Evolutionary conservation across 2,329 filamentous ascomycete genomes (phyloP).

Genomic region (Botryosphaeria agaves): DNA sequence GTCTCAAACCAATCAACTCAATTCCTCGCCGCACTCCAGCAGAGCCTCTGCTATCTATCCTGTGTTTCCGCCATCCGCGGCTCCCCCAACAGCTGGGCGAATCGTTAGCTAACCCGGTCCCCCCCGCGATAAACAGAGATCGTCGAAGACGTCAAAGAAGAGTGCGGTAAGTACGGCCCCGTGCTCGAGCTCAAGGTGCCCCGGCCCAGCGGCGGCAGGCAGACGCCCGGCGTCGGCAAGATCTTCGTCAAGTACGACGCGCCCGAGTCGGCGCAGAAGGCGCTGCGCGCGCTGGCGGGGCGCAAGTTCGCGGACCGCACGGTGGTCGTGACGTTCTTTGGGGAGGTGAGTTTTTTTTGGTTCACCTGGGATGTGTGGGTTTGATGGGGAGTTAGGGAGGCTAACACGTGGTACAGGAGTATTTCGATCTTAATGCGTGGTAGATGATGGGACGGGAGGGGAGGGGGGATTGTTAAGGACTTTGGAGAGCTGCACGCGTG

Average conservation of each 20-base stretch:
- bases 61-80: not conserved
- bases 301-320: conserved; percentile 93
- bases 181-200: conserved; percentile 87
- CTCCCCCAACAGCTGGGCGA: conserved; percentile 1
- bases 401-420: conserved; percentile 66
- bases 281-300: conserved; percentile 76
- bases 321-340: conserved; percentile 91
- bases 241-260: conserved; percentile 91
- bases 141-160: conserved; percentile 79
- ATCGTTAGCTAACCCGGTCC: conserved; percentile 17
- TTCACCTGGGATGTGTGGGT: too few species aligned
- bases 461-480: too few species aligned
- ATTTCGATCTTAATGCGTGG: conserved; percentile 86
- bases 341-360: conserved; percentile 49
- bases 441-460: conserved; percentile 33
- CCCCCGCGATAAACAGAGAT: conserved; percentile 89
- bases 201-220: conserved; percentile 63
- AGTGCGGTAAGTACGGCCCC: conserved; percentile 79
- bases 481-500: too few species aligned
- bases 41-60: conserved; percentile 1
- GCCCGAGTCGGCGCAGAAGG: conserved; percentile 62
- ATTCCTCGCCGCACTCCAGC: not conserved
- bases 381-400: too few species aligned
- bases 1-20: conserved; percentile 8
- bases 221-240: conserved; percentile 84